Base-by-base conservation (phyloP, 495 filamentous ascomycete genomes). In the Penicillium pulvis region DNA sequence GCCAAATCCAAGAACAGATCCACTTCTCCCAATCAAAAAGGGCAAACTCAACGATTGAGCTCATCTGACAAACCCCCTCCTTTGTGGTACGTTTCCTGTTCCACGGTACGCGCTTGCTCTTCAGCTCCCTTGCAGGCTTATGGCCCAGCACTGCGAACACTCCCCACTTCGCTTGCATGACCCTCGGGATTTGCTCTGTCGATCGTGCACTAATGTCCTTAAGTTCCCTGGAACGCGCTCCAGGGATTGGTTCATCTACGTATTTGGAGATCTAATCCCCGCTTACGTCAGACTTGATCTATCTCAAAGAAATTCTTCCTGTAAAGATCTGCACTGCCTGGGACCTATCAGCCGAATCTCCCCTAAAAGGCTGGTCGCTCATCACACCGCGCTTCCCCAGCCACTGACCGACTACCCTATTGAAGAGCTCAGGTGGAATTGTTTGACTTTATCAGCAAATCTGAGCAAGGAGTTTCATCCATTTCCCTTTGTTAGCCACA, bases 51-150 rank as follows among this genome's bases (percentile, higher is more conserved):
- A 23, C 20, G 20, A 23, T 23, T 23, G 20, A 23, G 20, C 20
- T 23, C 20, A 23, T 23, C 2, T 2, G 20, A 23, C 39, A 42
- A 45, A 45, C 9, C 42, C 17, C 42, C 42, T 23, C 20, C 42
- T 45, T 42, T 42, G 39, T 42, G 28, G 33, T 6, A 10, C 33
- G 23, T 23, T 45, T 45, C 17, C 20, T 23, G 42, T 45, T 45
- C n/a, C 42, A 45, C 42, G 12, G 9, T 36, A 23, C 42, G 42
- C 42, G n/a, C 14, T 23, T 45, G 42, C 12, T 45, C 42, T 45
- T 45, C 42, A 45, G 42, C 42, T 45, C n/a, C 42, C 42, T 45
- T 45, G 42, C 42, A 45, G 42, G 17, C n/a, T 20, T 45, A 10
- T 23, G 20, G 20, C 20, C 4, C n/a, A 45, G n/a, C 20, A 23